These are phyloP conservation scores for Neopestalotiopsis sp. DNA, from an alignment of 2,329 filamentous ascomycete genomes.

Conservation along the genomic window DNA sequence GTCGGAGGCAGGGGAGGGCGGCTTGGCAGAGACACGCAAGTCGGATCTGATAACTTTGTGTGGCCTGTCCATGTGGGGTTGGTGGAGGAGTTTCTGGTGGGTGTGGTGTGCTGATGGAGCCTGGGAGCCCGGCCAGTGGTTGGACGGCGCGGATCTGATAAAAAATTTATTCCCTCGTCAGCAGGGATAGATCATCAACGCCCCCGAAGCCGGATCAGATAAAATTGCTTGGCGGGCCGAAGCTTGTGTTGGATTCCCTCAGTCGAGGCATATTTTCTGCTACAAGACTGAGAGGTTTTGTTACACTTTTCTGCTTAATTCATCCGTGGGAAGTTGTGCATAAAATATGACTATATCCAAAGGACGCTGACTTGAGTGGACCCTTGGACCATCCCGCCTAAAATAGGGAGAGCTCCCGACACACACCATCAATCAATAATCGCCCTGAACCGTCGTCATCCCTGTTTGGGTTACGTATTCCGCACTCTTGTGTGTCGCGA, in stretches of 20 bases:
- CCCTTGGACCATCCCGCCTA: background rate
- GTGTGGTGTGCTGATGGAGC: background rate
- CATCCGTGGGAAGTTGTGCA: background rate
- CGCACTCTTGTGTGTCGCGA: background rate
- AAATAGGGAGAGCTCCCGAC: no score
- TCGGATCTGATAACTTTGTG: conserved; percentile 45
- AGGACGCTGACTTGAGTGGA: background rate
- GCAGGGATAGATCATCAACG: background rate
- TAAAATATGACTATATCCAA: background rate
- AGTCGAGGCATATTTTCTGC: background rate
- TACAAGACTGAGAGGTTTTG: background rate
- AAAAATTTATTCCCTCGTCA: conserved; percentile 16
- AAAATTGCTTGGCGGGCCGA: conserved; percentile 19
- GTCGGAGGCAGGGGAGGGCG: conserved; percentile 11
- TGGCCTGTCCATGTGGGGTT: conserved; percentile 20
- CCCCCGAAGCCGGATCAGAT: conserved; percentile 19
- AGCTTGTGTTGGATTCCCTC: conserved; percentile 6
- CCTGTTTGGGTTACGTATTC: background rate
- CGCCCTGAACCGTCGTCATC: background rate
- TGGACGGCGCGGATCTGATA: conserved; percentile 20
- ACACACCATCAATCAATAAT: background rate
- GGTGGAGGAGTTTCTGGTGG: background rate
- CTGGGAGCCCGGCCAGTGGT: background rate
- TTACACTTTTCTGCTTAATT: background rate
- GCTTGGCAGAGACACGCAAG: conserved; percentile 32